Evolutionary conservation across 352 stramenopile genomes (phyloP), one percentile per base, ranked within the genome.

Genomic region (Pythium inflatum): DNA sequence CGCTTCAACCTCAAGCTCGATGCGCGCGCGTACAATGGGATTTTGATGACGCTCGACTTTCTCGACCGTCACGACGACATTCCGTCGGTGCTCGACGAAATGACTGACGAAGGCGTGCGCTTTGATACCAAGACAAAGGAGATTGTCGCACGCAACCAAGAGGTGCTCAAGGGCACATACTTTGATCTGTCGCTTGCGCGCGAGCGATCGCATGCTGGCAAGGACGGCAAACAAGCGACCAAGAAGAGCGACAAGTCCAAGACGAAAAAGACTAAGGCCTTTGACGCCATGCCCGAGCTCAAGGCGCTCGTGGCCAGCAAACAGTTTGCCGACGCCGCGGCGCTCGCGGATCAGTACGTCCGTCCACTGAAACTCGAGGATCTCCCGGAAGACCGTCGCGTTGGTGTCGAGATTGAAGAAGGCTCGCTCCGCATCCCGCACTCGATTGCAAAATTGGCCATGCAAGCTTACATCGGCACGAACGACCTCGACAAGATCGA

Each of bases 1-100:
- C 87, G 85, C 46, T 94, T 94, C 54, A 79, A 91, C 66, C 66
- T 94, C 56, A 68, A 72, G 34, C 74, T 94, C 14, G 75, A 94
- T 57, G 80, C 86, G 16, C 80, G 81, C 62, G 84, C 74, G 24
- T 94, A 90, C 72, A 94, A 94, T 59, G 77, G 72, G 31, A 89
- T 94, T 59, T 68, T 94, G 55, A 76, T 79, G 70, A 89, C 84
- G 62, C 71, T 94, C 55, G 83, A 92, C 65, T 85, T 85, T 49
- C 65, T 94, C n/a, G 74, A 88, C n/a, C 82, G 81, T 33, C 81
- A 79, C 18, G 75, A 81, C 25, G 84, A 92, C 57, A 86, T 94
- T 38, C 65, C 56, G 31, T 73, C 76, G 4, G 66, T 90, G 53
- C 57, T 93, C 34, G 70, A 85, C 20, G 86, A 93, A 54, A 93